Evolutionary conservation across 2,329 filamentous ascomycete genomes (phyloP), one percentile per base, ranked within the genome.

Genomic region (Alternaria hordeiaustralica): DNA sequence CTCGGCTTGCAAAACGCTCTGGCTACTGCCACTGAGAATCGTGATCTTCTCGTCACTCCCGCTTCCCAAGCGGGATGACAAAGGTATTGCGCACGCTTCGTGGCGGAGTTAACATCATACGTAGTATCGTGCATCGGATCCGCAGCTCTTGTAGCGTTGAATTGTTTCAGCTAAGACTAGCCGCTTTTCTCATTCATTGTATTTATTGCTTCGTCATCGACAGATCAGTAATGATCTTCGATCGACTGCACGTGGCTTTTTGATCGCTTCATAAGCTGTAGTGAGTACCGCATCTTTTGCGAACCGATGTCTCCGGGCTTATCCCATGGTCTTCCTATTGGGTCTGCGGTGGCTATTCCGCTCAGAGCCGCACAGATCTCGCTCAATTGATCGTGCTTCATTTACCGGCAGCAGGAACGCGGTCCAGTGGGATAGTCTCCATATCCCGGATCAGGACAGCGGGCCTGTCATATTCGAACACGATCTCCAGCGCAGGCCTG

Each of bases 401-500:
- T 25, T 41, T 23, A 53, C 5, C 49, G 11, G 18, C 49, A 23
- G 49, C 49, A 36, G 49, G 49, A 5, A 53, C 49, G 15, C 49
- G 49, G 30, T 53, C 49, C 10, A 54, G 36, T 6, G 47, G 47
- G 28, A 59, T 36, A 20, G 41, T 49, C 20, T 23, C 44, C 18
- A 33, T 58, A 11, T 58, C 44, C 3, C 55, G 44, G n/a, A 58
- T 58, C 5, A 47, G 43, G 2, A 36, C 43, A 18, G 55, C 55
- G 10, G 43, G 53, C 7, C 53, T 26, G 7, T 51, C 45, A 30
- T 44, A 58, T 23, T 58, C 45, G 33, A 43, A 58, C 7, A 58
- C 45, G 10, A 58, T 53, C 45, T 58, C 45, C 21, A 58, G 46
- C n/a, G 46, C 46, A 7, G 56, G 56, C 11, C 56, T 58, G 45